phyloP scores from a whole-genome alignment of 2,329 filamentous ascomycete species.

The Didymella exigua region DNA sequence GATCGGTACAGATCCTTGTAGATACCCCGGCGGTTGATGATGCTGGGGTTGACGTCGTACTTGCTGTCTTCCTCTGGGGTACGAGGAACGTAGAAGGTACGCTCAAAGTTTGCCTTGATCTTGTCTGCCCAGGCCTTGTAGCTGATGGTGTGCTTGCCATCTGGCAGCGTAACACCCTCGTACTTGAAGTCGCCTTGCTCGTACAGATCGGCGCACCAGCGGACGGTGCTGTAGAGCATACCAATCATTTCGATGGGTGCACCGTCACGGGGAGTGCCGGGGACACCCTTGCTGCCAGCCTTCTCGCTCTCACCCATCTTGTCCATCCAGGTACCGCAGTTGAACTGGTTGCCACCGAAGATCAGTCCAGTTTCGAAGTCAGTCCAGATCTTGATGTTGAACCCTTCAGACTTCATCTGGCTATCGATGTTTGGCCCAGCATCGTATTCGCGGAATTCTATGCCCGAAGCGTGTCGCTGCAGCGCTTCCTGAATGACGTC shows the following conservation, averaged over 20 bases:
- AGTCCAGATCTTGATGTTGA: constrained; percentile 87
- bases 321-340: constrained; percentile 99
- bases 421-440: constrained; percentile 85
- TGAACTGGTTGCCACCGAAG: constrained; percentile 90
- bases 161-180: constrained; percentile 70
- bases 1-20: constrained; percentile 97
- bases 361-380: constrained; percentile 92
- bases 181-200: constrained; percentile 73
- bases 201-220: constrained; percentile 75
- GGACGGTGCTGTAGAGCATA: constrained; percentile 84
- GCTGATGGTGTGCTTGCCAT: constrained; percentile 65
- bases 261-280: constrained; percentile 95
- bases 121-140: constrained; percentile 79
- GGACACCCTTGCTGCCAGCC: constrained; percentile 89
- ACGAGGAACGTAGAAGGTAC: constrained; percentile 84
- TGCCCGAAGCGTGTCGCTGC: constrained; percentile 85
- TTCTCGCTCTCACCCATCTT: constrained; percentile 99
- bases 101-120: constrained; percentile 87
- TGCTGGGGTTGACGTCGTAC: constrained; percentile 78
- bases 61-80: constrained; percentile 71
- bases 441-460: constrained; percentile 94
- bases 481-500: constrained; percentile 93
- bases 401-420: constrained; percentile 92
- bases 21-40: constrained; percentile 90
- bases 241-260: constrained; percentile 95